Conservation (phyloP, 2,329 filamentous ascomycete species). For the Apiospora hydei region DNA sequence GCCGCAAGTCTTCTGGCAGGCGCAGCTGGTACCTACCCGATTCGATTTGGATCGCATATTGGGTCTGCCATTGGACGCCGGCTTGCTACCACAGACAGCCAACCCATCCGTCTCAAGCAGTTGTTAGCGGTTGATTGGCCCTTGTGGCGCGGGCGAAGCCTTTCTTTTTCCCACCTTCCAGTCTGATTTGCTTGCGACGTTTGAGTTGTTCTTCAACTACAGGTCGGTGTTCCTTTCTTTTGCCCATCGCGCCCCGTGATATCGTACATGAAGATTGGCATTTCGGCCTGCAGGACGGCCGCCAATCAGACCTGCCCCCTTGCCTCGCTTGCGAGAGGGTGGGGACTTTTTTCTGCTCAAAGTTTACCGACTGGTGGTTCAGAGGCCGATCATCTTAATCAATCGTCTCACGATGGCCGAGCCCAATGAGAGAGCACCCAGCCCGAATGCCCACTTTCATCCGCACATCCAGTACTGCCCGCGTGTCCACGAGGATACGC, state of each 20-base stretch:
- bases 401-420: neutral
- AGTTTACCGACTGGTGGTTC: neutral
- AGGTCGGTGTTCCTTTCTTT: neutral
- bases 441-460: neutral
- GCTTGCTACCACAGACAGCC: neutral
- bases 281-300: neutral
- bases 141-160: neutral
- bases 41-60: neutral
- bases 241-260: neutral
- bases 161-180: neutral
- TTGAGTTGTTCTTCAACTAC: neutral
- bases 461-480: neutral
- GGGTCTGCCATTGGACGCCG: neutral
- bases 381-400: slow-evolving; percentile 1
- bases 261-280: neutral
- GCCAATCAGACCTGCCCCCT: neutral
- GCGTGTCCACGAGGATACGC: neutral
- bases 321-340: neutral
- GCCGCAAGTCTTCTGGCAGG: neutral
- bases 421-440: neutral
- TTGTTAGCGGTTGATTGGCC: neutral
- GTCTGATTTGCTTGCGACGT: neutral
- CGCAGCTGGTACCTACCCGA: neutral
- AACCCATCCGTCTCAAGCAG: neutral
- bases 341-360: neutral